Evolutionary conservation across 2,329 filamentous ascomycete genomes (phyloP).

Genomic region (Apiospora hydei): DNA sequence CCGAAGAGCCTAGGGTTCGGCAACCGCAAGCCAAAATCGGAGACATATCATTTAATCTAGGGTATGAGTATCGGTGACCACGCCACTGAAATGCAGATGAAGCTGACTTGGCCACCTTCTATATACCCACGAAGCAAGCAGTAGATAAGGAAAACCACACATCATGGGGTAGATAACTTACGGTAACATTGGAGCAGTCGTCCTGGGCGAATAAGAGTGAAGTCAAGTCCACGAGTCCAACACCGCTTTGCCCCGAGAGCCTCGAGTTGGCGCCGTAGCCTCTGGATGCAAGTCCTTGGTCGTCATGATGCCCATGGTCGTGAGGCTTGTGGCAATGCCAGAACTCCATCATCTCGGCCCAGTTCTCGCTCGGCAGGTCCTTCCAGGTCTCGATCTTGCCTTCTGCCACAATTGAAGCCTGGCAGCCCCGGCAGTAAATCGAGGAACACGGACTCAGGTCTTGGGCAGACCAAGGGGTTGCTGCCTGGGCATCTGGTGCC

Average conservation of each 20-base stretch:
- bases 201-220: slow-evolving; percentile 74
- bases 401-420: slow-evolving; percentile 45
- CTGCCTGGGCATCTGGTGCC: slow-evolving; percentile 44
- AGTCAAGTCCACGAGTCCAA: slow-evolving; percentile 82
- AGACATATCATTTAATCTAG: slow-evolving; percentile 57
- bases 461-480: slow-evolving; percentile 63
- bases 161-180: slow-evolving; percentile 41
- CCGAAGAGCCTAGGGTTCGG: slow-evolving; percentile 46
- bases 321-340: slow-evolving; percentile 99
- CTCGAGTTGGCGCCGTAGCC: slow-evolving; percentile 85
- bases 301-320: slow-evolving; percentile 55
- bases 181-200: slow-evolving; percentile 64
- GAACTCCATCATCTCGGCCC: slow-evolving; percentile 99
- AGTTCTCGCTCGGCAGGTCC: slow-evolving; percentile 93
- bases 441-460: slow-evolving; percentile 49
- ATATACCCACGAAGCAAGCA: slow-evolving; percentile 52
- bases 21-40: slow-evolving; percentile 38
- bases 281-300: slow-evolving; percentile 64
- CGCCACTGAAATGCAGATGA: slow-evolving; percentile 54
- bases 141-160: slow-evolving; percentile 25
- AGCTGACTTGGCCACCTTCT: slow-evolving; percentile 69
- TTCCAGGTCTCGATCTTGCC: slow-evolving; percentile 72
- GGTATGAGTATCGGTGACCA: slow-evolving; percentile 75
- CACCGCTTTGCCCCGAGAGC: slow-evolving; percentile 69
- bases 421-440: slow-evolving; percentile 54